Conservation (phyloP, 176 grass and related monocot genomes). For the Zoysia japonica region DNA sequence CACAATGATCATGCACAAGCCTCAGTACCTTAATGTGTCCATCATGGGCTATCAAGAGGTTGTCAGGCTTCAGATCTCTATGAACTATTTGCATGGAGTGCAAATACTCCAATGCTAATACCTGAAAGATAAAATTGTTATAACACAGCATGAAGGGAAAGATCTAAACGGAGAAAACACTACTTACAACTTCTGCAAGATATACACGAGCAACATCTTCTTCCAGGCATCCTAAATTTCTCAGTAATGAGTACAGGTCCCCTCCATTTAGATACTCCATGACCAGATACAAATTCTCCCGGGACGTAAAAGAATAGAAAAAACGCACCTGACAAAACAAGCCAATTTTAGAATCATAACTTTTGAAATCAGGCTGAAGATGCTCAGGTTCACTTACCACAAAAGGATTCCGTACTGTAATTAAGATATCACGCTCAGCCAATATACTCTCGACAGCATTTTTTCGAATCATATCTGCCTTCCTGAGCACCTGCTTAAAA, state of each 20-base stretch:
- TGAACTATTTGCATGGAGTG: slow-evolving; percentile 95
- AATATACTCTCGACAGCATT: slow-evolving; percentile 99
- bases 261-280: slow-evolving; percentile 99
- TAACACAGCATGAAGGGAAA: slow-evolving; percentile 15
- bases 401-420: slow-evolving; percentile 97
- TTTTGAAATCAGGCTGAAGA: slow-evolving; percentile 4
- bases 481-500: slow-evolving; percentile 83
- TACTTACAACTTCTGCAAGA: slow-evolving; percentile 98
- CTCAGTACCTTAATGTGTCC: slow-evolving; percentile 94
- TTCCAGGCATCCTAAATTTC: slow-evolving; percentile 97
- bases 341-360: slow-evolving; percentile 33
- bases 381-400: slow-evolving; percentile 65
- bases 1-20: slow-evolving; percentile 19
- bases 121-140: slow-evolving; percentile 54
- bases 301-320: slow-evolving; percentile 99
- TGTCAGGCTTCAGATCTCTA: slow-evolving; percentile 98
- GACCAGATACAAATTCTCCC: slow-evolving; percentile 97
- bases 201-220: slow-evolving; percentile 97
- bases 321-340: slow-evolving; percentile 83
- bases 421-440: slow-evolving; percentile 96
- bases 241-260: slow-evolving; percentile 91
- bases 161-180: slow-evolving; percentile 18
- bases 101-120: slow-evolving; percentile 97
- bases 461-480: slow-evolving; percentile 99
- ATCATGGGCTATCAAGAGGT: slow-evolving; percentile 98